Evolutionary conservation across 2,329 filamentous ascomycete species (phyloP).

Genomic region (Ilyonectria sp.): DNA sequence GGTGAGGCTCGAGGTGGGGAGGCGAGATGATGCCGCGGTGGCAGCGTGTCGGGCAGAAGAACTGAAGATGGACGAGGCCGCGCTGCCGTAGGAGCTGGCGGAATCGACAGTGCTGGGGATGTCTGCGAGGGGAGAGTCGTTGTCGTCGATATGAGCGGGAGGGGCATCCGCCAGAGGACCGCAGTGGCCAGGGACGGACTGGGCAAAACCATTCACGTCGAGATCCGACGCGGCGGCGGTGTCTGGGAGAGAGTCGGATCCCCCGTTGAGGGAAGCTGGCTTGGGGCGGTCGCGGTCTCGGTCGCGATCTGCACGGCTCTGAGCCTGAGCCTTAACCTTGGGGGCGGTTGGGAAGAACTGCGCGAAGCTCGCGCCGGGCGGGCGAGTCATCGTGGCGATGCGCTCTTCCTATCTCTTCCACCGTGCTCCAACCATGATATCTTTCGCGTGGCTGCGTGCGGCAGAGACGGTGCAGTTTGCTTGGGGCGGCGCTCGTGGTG

Average conservation of each 20-base stretch:
- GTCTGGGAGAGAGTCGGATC: constrained; percentile 43
- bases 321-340: constrained; percentile 67
- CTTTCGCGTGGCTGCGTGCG: constrained; percentile 52
- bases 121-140: constrained; percentile 74
- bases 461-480: constrained; percentile 21
- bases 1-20: constrained; percentile 62
- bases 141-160: constrained; percentile 63
- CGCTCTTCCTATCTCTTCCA: constrained; percentile 66
- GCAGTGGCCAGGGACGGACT: constrained; percentile 36
- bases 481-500: constrained; percentile 20
- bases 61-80: constrained; percentile 81
- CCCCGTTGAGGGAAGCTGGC: constrained; percentile 42
- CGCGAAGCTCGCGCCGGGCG: constrained; percentile 83
- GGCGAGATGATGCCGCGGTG: constrained; percentile 60
- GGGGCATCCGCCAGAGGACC: constrained; percentile 47
- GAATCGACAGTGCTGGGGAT: constrained; percentile 80
- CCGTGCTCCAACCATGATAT: constrained; percentile 72
- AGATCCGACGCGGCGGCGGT: constrained; percentile 43
- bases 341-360: constrained; percentile 89
- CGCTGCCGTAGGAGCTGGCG: constrained; percentile 79
- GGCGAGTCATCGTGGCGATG: constrained; percentile 82
- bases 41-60: constrained; percentile 59
- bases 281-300: constrained; percentile 52
- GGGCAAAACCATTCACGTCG: constrained; percentile 44
- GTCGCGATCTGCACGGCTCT: constrained; percentile 51